Evolutionary conservation across 1,139 yeast species (phyloP).

Genomic region (Kluyveromyces marxianus): DNA sequence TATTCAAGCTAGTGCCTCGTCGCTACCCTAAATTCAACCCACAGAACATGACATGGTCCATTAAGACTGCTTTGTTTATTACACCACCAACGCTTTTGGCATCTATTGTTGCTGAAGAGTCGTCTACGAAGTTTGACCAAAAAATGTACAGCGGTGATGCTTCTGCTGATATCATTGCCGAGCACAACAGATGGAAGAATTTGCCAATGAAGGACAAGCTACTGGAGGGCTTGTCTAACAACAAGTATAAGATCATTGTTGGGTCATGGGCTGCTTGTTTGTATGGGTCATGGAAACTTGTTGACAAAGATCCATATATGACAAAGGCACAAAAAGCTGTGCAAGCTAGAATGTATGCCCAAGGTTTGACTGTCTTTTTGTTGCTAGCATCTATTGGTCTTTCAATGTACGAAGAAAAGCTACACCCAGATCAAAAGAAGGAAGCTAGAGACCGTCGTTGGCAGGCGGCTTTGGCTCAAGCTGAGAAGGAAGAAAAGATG

Average conservation of each 20-base stretch:
- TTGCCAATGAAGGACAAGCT: conserved; percentile 41
- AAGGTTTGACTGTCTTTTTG: conserved; percentile 63
- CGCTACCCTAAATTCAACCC: conserved; percentile 38
- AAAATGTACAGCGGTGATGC: conserved; percentile 36
- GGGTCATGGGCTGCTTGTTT: conserved; percentile 82
- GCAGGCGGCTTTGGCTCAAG: conserved; percentile 36
- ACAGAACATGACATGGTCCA: conserved; percentile 39
- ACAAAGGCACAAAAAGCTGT: conserved; percentile 79
- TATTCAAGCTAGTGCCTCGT: conserved; percentile 38
- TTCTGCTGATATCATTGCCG: conserved; percentile 38
- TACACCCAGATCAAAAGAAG: conserved; percentile 36
- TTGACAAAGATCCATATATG: conserved; percentile 71
- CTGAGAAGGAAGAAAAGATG: conserved; percentile 33
- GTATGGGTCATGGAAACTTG: conserved; percentile 74
- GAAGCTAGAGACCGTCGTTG: conserved; percentile 35
- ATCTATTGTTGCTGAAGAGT: conserved; percentile 54
- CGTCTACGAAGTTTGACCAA: conserved; percentile 49
- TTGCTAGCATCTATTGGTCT: conserved; percentile 58
- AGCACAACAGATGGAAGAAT: conserved; percentile 44
- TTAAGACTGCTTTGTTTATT: conserved; percentile 50
- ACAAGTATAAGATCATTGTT: conserved; percentile 71
- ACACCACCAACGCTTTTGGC: conserved; percentile 51
- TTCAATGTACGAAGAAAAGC: conserved; percentile 54
- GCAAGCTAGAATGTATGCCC: conserved; percentile 93
- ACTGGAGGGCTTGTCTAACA: conserved; percentile 40